phyloP scores from a whole-genome alignment of 805 yeast species.

The Metahyphopichia silvanorum region DNA sequence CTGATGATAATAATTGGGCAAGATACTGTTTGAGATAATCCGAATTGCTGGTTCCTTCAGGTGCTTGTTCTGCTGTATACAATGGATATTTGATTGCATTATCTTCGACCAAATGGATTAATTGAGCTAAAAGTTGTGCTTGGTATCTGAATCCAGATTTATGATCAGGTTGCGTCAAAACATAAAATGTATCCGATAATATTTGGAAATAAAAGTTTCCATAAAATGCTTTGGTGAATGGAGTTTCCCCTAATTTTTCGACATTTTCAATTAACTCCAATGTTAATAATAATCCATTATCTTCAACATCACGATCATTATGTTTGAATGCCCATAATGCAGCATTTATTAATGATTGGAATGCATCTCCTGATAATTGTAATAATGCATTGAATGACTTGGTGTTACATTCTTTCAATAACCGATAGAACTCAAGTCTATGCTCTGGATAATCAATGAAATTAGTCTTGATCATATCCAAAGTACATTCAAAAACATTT shows the following conservation, averaged over 20 bases:
- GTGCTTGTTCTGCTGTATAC: conserved; percentile 76
- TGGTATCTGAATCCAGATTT: conserved; percentile 93
- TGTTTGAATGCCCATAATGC: conserved; percentile 98
- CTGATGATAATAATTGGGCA: conserved; percentile 75
- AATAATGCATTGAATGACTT: conserved; percentile 83
- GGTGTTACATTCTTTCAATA: conserved; percentile 81
- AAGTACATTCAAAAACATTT: conserved; percentile 89
- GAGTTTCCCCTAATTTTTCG: conserved; percentile 65
- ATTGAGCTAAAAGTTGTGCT: conserved; percentile 75
- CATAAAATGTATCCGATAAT: conserved; percentile 87
- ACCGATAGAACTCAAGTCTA: conserved; percentile 91
- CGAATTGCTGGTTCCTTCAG: conserved; percentile 80
- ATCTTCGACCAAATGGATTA: conserved; percentile 79
- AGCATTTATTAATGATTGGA: conserved; percentile 87
- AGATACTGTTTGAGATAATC: conserved; percentile 76
- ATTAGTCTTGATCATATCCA: conserved; percentile 93
- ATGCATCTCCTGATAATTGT: conserved; percentile 87
- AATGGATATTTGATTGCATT: conserved; percentile 73
- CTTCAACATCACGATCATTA: conserved; percentile 95
- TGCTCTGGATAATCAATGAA: conserved; percentile 97
- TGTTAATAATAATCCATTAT: conserved; percentile 80
- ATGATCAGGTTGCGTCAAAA: conserved; percentile 94
- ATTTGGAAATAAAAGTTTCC: conserved; percentile 85
- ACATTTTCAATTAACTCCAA: conserved; percentile 83
- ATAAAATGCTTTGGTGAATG: conserved; percentile 82